Conservation (phyloP, 768 basidiomycete genomes). For the Termitomyces sp. region DNA sequence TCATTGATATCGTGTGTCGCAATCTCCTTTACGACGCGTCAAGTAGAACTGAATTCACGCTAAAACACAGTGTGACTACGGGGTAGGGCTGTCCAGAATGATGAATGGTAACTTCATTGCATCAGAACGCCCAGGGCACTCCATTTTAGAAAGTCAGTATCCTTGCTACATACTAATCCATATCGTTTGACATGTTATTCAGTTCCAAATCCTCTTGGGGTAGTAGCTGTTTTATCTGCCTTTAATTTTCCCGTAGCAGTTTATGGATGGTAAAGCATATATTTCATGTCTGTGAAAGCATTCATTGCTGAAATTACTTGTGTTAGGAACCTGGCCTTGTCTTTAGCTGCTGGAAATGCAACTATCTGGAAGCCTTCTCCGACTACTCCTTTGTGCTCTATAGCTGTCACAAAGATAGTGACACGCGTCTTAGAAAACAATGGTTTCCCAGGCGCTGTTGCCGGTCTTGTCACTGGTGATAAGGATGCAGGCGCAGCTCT, state of each 20-base stretch:
- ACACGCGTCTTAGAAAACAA: constrained; percentile 76
- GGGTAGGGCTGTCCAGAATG: constrained; percentile 87
- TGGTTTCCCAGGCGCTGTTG: constrained; percentile 77
- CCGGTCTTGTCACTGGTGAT: constrained; percentile 78
- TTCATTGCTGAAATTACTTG: neutral
- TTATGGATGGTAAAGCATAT: constrained; percentile 66
- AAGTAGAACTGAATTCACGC: constrained; percentile 2
- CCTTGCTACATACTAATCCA: constrained; percentile 6
- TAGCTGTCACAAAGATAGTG: constrained; percentile 86
- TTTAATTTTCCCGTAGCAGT: constrained; percentile 98
- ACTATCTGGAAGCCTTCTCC: constrained; percentile 96
- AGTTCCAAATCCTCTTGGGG: constrained; percentile 88
- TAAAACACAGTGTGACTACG: constrained; percentile 77
- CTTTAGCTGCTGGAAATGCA: constrained; percentile 86
- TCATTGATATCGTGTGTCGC: constrained; percentile 80
- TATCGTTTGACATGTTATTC: constrained; percentile 16
- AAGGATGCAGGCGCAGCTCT: constrained; percentile 76
- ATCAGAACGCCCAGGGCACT: constrained; percentile 87
- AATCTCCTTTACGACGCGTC: constrained; percentile 2
- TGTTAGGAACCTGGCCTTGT: constrained; percentile 82
- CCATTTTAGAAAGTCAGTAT: constrained; percentile 75
- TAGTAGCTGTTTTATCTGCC: constrained; percentile 73
- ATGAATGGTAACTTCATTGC: constrained; percentile 88
- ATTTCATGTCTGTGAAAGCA: neutral
- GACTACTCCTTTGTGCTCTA: constrained; percentile 82